phyloP scores from a whole-genome alignment of 148 eudicot genomes.

The Talinum fruticosum region DNA sequence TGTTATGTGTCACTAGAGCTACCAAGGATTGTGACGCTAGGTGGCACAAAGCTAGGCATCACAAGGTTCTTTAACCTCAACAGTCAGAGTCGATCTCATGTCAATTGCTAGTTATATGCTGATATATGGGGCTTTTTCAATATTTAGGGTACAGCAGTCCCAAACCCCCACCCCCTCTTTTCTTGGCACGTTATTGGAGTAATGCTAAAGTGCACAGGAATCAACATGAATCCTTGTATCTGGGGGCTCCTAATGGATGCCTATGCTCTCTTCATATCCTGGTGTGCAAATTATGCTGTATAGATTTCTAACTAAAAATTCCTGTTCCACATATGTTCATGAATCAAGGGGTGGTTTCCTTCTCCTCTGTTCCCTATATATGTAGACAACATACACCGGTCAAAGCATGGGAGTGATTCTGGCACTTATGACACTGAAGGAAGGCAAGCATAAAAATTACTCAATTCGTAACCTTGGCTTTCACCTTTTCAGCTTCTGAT shows the following conservation, averaged over 20 bases:
- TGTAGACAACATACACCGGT: constrained; percentile 54
- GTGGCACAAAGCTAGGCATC: too few relatives aligned
- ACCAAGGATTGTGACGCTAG: too few relatives aligned
- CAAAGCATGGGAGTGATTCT: constrained; percentile 75
- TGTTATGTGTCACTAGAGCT: too few relatives aligned
- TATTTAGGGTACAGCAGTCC: neutral
- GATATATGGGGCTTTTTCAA: neutral
- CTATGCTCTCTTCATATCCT: neutral
- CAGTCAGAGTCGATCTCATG: too few relatives aligned
- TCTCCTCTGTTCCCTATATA: constrained; percentile 56
- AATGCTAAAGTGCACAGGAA: neutral
- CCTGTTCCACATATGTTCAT: neutral
- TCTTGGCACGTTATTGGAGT: neutral
- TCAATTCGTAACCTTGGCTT: neutral
- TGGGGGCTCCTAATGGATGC: too few relatives aligned
- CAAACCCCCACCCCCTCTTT: neutral
- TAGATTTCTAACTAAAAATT: neutral
- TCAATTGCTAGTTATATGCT: neutral
- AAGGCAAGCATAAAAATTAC: constrained; percentile 37
- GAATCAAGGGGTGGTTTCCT: constrained; percentile 61
- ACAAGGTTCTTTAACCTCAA: too few relatives aligned
- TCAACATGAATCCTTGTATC: neutral
- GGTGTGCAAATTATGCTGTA: neutral
- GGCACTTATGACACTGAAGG: constrained; percentile 76
- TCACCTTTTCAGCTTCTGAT: neutral